Base-by-base conservation (phyloP, 345 rosid species). In the Pistacia integerrima region DNA sequence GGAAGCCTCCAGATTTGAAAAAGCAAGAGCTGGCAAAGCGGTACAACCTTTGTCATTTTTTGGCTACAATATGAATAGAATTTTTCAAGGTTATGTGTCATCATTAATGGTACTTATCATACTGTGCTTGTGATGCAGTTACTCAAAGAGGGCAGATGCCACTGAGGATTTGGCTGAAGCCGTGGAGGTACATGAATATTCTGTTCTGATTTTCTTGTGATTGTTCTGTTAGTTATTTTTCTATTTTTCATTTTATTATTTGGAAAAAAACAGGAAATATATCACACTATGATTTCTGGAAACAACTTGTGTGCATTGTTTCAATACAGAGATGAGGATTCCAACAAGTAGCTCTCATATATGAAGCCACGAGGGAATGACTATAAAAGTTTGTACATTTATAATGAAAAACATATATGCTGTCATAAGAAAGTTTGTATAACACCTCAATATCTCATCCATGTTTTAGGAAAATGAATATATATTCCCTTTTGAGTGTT, bases 21-120 rank as follows among this genome's bases (percentile, higher is more conserved):
- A 91, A 88, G 78, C 93, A 90, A 82, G 99, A 93, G 84, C 85
- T 96, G 10, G 94, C 85, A 13, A 93, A 92, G 76, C 99, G 99
- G 97, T 93, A 77, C 51, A 33, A 35, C 56, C 51, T 70, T n/a
- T 25, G 60, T 38, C 62, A 4, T 25, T 70, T 77, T 25, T 64
- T 8, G 56, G 17, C 13, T 59, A 51, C 18, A 66, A 41, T 48
- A 56, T 65, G 5, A 17, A 59, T 60, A 30, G 44, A 60, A 55
- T 46, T 70, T 54, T 18, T 52, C 58, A 54, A 17, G 56, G 4
- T 36, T 55, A 22, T 17, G 10, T 30, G 0, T 44, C 0, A 16
- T 71, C 5, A 63, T 76, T 49, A 25, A 12, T 70, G 18, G 57
- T 66, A 36, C 28, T 70, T 63, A 13, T 76, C 28, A 7, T 67